phyloP scores from a whole-genome alignment of 257 asterid species.

The Gentiana dahurica region DNA sequence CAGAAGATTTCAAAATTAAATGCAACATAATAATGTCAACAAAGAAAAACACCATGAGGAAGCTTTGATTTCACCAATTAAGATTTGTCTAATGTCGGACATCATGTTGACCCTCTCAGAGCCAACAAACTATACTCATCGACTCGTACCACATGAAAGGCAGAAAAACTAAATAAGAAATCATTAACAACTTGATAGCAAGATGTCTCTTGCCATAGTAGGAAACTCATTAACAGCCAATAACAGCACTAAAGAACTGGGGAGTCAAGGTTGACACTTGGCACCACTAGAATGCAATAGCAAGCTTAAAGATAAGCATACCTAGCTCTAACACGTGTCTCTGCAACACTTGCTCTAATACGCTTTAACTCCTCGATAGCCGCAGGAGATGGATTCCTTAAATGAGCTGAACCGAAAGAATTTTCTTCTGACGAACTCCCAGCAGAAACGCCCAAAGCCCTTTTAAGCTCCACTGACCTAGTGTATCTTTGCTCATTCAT shows the following conservation, averaged over 20 bases:
- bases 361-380: slow-evolving; percentile 65
- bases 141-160: no score
- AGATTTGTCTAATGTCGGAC: no score
- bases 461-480: slow-evolving; percentile 59
- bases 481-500: slow-evolving; percentile 45
- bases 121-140: no score
- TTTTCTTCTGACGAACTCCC: slow-evolving; percentile 63
- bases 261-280: not conserved
- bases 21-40: not conserved
- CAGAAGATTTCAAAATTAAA: slow-evolving; percentile 16
- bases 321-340: slow-evolving; percentile 68
- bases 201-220: no score
- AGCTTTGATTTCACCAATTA: no score
- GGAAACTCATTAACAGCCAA: no score
- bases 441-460: slow-evolving; percentile 51
- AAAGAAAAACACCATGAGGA: not conserved
- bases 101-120: no score
- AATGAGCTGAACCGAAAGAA: slow-evolving; percentile 45
- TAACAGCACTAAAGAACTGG: not conserved
- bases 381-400: slow-evolving; percentile 53
- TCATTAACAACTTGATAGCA: no score
- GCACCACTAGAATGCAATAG: not conserved
- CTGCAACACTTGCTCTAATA: slow-evolving; percentile 46
- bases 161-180: no score
- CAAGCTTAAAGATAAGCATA: slow-evolving; percentile 13